These are phyloP conservation scores for Neoboletus magnificus DNA, from an alignment of 768 basidiomycete species.

Conservation along the genomic window DNA sequence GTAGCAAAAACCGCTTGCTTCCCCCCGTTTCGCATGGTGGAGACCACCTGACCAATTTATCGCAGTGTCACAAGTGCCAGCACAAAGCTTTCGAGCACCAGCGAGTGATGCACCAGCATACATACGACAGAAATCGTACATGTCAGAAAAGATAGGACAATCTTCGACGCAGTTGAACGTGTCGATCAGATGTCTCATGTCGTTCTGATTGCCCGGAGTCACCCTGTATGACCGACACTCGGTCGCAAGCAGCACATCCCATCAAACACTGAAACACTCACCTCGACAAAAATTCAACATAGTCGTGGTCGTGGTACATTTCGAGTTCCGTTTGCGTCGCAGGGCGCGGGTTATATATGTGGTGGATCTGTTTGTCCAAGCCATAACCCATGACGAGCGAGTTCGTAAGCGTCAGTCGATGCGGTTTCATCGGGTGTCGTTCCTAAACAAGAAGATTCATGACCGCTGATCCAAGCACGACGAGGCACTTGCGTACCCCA, in stretches of 20 bases:
- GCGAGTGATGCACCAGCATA: constrained; percentile 92
- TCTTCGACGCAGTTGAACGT: constrained; percentile 95
- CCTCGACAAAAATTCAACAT: constrained; percentile 94
- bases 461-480: background rate
- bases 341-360: constrained; percentile 83
- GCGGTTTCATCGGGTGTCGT: constrained; percentile 98
- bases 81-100: constrained; percentile 82
- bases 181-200: constrained; percentile 76
- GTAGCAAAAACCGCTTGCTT: constrained; percentile 98
- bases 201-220: constrained; percentile 67
- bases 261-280: constrained; percentile 32
- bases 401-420: constrained; percentile 93
- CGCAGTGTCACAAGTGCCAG: constrained; percentile 89
- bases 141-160: constrained; percentile 92
- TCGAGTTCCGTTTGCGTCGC: constrained; percentile 90
- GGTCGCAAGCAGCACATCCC: background rate
- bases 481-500: constrained; percentile 56
- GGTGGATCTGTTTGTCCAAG: constrained; percentile 90
- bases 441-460: constrained; percentile 51
- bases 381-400: constrained; percentile 95
- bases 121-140: constrained; percentile 93
- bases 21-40: constrained; percentile 96
- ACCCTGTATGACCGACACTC: background rate
- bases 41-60: constrained; percentile 99
- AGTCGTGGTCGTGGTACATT: constrained; percentile 91